Evolutionary conservation across 176 grass and related monocot species (phyloP), one percentile per base, ranked within the genome.

Genomic region (Thalia dealbata): DNA sequence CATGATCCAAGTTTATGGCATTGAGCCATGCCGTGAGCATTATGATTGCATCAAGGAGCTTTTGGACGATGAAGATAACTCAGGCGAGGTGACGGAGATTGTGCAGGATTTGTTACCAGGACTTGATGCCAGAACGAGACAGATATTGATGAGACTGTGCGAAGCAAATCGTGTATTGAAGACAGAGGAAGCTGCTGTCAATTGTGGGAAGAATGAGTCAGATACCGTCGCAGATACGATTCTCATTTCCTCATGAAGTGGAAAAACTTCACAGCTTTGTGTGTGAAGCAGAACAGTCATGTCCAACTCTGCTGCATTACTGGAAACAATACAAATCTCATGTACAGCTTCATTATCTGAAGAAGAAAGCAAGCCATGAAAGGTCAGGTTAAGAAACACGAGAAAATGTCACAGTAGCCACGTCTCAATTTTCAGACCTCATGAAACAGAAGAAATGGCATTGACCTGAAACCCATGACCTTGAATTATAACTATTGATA

Each of bases 21-120:
- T 77, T 14, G 48, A 67, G 7, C 75, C 75, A 3, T 38, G 60
- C 2, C 44, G 26, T 44, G 45, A 77, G 21, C 75, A 77, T 22
- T 77, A 52, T 45, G 43, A 44, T 24, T 77, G 75, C n/a, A 44
- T 77, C 14, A 3, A 38, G 26, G 56, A 65, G 43, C 74, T 76
- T 30, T 77, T 72, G 70, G 48, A 19, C 19, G 10, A 23, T 42
- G 44, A 14, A 19, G 16, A 19, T 19, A 23, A 72, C 15, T 52
- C 24, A 14, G 70, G 10, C 30, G 48, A 54, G 42, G 70, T 43
- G 24, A 52, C 16, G 2, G 15, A 52, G 25, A 52, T 72, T 1
- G 70, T 32, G 21, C 26, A 28, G 2, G n/a, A 30, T 44, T 68
- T 44, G 50, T 6, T 30, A 10, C 8, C 19, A 19, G 30, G 28